Evolutionary conservation across 106 monocot genomes (phyloP), one percentile per base, ranked within the genome.

Genomic region (Dioscorea alata): DNA sequence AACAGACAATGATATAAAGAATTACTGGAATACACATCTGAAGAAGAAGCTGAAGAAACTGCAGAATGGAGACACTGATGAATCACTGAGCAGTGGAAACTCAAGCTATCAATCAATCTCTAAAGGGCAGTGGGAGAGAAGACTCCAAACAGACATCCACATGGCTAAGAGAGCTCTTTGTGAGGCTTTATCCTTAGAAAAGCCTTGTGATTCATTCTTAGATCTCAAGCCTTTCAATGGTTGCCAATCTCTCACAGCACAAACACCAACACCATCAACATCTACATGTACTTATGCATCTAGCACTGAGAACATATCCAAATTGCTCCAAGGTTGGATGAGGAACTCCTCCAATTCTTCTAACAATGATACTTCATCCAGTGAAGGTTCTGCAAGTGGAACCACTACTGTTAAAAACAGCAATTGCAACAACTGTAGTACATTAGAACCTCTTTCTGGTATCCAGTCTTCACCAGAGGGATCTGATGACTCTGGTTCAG

Each of bases 1-100:
- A 75, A 85, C 85, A 9, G 85, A 85, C 67, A 85, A 85, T 51
- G 85, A 81, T 66, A 85, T 85, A 69, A 85, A 85, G 78, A 85
- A 85, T 59, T 81, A 85, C 74, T 85, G 85, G 81, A 85, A 81
- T 74, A 85, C 84, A 4, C 84, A 79, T 52, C 71, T 42, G 42
- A 74, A 74, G 73, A 74, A 74, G 73, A 74, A 74, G 73, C 53
- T 74, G 31, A 65, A 57, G 9, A 42, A 42, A 5, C 1, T 42
- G 9, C 42, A 42, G 42, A 42, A 42, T 42, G 42, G 42, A 42
- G 42, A 6, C 42, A 42, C 42, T 42, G 42, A 42, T 42, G 42
- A 42, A 10, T 6, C 6, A 42, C 42, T 42, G 22, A 59, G 59
- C 59, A 23, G 59, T 23, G 22, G 12, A 23, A 10, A 12, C 4